These are phyloP conservation scores for Lactifluus volemus DNA, from an alignment of 768 basidiomycete species.

Conservation along the genomic window DNA sequence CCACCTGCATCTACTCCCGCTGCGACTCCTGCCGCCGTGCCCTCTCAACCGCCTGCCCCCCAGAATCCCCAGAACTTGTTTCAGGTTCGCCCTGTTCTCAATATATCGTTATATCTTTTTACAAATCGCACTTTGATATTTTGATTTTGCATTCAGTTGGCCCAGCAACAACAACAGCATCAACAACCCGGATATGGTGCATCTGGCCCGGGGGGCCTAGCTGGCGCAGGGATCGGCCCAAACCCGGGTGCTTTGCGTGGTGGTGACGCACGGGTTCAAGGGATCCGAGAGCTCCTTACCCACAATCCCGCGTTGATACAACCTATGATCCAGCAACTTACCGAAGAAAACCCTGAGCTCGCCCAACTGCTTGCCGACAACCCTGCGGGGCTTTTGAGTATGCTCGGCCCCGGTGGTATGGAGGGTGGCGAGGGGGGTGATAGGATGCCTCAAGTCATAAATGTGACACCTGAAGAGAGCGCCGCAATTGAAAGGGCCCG, in stretches of 20 bases:
- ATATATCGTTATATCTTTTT: neutral
- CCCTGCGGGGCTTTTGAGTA: constrained; percentile 57
- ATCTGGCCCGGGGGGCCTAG: constrained; percentile 21
- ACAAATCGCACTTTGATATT: neutral
- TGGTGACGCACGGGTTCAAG: constrained; percentile 56
- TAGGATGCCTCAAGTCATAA: constrained; percentile 45
- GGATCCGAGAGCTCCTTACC: constrained; percentile 61
- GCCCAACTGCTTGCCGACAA: constrained; percentile 60
- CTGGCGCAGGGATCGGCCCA: constrained; percentile 30
- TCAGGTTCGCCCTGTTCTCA: constrained; percentile 41
- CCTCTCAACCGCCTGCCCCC: constrained; percentile 35
- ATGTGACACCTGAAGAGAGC: constrained; percentile 78
- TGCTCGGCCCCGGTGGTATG: constrained; percentile 41
- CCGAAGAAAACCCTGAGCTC: constrained; percentile 62
- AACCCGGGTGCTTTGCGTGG: constrained; percentile 48
- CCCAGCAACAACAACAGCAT: constrained; percentile 59
- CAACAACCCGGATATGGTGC: constrained; percentile 25
- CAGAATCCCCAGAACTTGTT: constrained; percentile 87
- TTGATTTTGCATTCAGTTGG: constrained; percentile 38
- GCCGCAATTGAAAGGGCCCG: constrained; percentile 85
- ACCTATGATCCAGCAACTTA: constrained; percentile 77
- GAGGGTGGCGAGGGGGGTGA: constrained; percentile 34
- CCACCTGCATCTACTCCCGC: constrained; percentile 24
- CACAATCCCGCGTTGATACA: constrained; percentile 77
- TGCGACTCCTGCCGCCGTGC: constrained; percentile 28